phyloP scores from a whole-genome alignment of 306 rosid genomes.

The Comarum palustre region DNA sequence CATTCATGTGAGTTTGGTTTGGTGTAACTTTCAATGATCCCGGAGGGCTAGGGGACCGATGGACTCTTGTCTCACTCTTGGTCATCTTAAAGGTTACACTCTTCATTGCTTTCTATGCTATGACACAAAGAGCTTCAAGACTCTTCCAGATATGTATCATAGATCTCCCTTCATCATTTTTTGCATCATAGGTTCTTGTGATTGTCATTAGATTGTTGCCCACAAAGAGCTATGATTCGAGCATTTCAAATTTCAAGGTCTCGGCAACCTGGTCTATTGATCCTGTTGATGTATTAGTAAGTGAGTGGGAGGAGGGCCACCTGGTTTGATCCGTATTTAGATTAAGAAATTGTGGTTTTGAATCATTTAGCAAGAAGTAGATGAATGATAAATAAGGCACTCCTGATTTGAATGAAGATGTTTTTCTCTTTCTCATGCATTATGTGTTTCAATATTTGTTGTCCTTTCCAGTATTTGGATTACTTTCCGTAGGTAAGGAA shows the following conservation, averaged over 20 bases:
- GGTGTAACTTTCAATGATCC: constrained; percentile 62
- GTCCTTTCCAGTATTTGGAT: not conserved
- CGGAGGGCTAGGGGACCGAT: constrained; percentile 72
- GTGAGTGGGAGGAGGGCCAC: not conserved
- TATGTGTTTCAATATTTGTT: not conserved
- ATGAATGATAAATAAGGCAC: not conserved
- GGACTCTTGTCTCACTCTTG: constrained; percentile 53
- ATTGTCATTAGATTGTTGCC: no score
- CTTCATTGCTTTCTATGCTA: not conserved
- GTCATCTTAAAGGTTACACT: constrained; percentile 49
- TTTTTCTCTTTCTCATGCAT: not conserved
- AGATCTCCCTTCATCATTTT: no score
- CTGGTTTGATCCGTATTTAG: not conserved
- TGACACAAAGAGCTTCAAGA: not conserved
- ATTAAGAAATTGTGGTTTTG: not conserved
- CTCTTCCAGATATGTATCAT: no score
- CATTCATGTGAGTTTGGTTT: constrained; percentile 29
- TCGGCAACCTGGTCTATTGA: no score
- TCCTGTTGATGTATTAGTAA: not conserved
- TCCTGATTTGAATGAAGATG: not conserved
- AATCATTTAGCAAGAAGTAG: not conserved
- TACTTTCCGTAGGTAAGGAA: not conserved
- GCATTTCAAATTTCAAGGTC: no score
- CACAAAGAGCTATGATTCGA: no score
- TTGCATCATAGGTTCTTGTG: no score